phyloP scores from a whole-genome alignment of 345 rosid species.

The Eutrema heterophyllum region DNA sequence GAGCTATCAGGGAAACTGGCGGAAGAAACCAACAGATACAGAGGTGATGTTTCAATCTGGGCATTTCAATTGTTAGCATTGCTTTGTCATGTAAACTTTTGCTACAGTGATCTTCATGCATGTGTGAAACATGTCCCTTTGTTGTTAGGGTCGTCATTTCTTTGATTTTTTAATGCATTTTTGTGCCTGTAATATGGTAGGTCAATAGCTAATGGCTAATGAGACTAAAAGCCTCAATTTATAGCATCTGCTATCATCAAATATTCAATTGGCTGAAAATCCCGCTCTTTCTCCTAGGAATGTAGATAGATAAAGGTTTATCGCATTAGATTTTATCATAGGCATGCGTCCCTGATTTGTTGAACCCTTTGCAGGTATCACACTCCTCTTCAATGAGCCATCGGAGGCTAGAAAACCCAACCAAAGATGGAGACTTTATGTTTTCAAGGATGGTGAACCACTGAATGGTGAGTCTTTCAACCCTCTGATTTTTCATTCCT shows the following conservation, averaged over 20 bases:
- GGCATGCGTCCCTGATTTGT: conserved; percentile 8
- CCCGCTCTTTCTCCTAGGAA: neutral
- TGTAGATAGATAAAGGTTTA: neutral
- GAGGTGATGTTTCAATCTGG: conserved; percentile 45
- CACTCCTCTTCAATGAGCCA: conserved; percentile 85
- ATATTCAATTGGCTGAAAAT: neutral
- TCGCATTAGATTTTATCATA: neutral
- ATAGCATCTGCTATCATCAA: neutral
- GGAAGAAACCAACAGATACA: conserved; percentile 84
- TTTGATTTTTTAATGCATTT: neutral
- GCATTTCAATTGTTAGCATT: neutral
- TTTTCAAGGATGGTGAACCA: conserved; percentile 82
- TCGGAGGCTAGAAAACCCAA: conserved; percentile 87
- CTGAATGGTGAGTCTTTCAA: conserved; percentile 53
- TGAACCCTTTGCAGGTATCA: conserved; percentile 49
- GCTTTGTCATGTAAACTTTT: neutral
- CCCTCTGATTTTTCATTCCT: neutral
- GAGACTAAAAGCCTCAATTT: neutral
- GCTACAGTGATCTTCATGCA: neutral
- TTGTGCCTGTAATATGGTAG: neutral
- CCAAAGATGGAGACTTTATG: conserved; percentile 88
- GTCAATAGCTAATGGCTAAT: neutral
- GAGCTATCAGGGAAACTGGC: conserved; percentile 99
- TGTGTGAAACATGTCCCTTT: conserved; percentile 7
- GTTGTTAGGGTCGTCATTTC: neutral